Percentiles rank a stretch among this genome's conserved stretches.
Evolutionary conservation across 495 filamentous ascomycete genomes (phyloP).

Genomic region (Podospora appendiculata): DNA sequence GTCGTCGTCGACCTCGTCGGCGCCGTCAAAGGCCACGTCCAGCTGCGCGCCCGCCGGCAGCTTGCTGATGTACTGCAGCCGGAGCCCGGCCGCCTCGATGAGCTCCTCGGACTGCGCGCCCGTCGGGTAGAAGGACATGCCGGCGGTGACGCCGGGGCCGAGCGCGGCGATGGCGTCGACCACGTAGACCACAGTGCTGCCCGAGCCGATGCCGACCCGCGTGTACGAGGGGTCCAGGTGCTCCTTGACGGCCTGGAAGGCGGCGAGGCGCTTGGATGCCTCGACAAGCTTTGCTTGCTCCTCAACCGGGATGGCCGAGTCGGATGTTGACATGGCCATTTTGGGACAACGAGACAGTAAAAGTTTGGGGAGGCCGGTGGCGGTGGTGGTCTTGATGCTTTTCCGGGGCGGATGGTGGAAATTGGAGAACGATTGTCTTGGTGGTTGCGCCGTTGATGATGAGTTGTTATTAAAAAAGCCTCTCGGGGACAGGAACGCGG

Average conservation of each 20-base stretch:
- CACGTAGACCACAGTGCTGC: constrained; percentile 90
- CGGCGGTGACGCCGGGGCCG: constrained; percentile 47
- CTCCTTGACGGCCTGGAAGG: constrained; percentile 72
- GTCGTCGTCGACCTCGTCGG: constrained; percentile 92
- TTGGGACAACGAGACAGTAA: not conserved
- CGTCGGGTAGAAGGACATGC: constrained; percentile 80
- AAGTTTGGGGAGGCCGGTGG: not conserved
- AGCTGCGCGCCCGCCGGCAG: constrained; percentile 44
- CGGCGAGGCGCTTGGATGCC: constrained; percentile 75
- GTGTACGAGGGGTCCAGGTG: constrained; percentile 66
- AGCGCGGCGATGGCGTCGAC: constrained; percentile 84
- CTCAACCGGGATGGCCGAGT: constrained; percentile 10
- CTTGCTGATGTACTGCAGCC: constrained; percentile 69
- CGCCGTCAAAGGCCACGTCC: constrained; percentile 89
- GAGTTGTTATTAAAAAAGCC: not conserved
- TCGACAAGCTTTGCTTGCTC: constrained; percentile 49
- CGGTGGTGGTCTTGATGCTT: not conserved
- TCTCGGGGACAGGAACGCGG: not conserved
- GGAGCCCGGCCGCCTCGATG: constrained; percentile 68
- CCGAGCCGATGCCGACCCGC: constrained; percentile 87
- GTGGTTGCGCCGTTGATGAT: not conserved
- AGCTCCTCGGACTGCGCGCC: constrained; percentile 83
- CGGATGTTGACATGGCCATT: constrained; percentile 12
- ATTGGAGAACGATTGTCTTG: too few species aligned
- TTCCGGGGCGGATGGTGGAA: not conserved